Base-by-base conservation (phyloP, 768 basidiomycete genomes). In the Roridomyces roridus region DNA sequence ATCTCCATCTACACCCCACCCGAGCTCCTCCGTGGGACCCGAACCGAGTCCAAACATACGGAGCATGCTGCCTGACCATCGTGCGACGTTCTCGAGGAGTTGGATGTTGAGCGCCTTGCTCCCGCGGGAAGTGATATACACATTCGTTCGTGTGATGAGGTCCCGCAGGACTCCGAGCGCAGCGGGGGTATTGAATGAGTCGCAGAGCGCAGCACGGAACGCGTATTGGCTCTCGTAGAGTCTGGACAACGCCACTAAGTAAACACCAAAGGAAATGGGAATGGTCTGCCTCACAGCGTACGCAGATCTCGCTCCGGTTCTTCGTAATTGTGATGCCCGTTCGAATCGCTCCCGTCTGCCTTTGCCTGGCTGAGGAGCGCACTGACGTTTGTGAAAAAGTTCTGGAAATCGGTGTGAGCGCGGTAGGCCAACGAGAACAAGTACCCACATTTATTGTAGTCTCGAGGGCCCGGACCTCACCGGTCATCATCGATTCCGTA, bases 131-230 rank as follows among this genome's bases (percentile, higher is more conserved):
- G 85, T 91, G 65, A 98, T 86, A 75, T 98, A 99, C 28, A 94
- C 79, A 71, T 98, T 98, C 7, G 91, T 86, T 42, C 84, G 81
- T 4, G 91, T 91, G 42, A 98, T 86, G 34, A 98, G 78, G 57
- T 95, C 89, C 12, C 90, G 82, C 17, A 98, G 74, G 52, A 86
- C 76, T 64, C 84, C 81, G 21, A 98, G 72, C 0, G 94, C 96
- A 17, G 77, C 80, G 3, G 95, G 94, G 0, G 97, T 98, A 70
- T 98, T 96, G 81, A 98, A 97, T 0, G 96, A 98, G 72, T 99
- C 96, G 73, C 91, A 96, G 43, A 99, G 86, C 0, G 95, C 92
- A 12, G 76, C 79, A 49, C 93, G 87, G 82, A 99, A 96, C 8
- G 83, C 79, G 37, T 80, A 64, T 70, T 96, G 96, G 43, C 87